Conservation (phyloP, 2,329 filamentous ascomycete genomes). For the Aspergillus sp. region DNA sequence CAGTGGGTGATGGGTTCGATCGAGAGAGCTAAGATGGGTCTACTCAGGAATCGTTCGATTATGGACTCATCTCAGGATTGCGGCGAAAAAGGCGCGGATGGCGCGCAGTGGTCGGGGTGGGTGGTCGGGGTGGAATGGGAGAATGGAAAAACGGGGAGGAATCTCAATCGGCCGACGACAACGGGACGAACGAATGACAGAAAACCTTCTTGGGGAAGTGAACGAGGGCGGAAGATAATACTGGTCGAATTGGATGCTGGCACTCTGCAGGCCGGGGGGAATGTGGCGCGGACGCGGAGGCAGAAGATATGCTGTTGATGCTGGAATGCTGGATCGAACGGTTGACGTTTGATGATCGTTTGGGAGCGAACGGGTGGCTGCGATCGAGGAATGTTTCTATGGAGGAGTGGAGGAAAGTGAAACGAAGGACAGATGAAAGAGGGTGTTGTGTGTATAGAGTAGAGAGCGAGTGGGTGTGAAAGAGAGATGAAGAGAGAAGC, state of each 20-base stretch:
- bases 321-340: slow-evolving; percentile 1
- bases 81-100: too few species aligned
- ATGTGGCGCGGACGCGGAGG: slow-evolving; percentile 16
- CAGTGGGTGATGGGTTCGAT: too few species aligned
- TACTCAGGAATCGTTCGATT: too few species aligned
- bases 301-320: not conserved
- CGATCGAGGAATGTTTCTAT: slow-evolving; percentile 3
- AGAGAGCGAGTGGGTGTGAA: not conserved
- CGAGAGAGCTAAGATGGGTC: too few species aligned
- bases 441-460: too few species aligned
- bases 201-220: not conserved
- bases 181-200: not conserved
- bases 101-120: too few species aligned
- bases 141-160: too few species aligned
- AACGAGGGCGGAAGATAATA: slow-evolving; percentile 6
- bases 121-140: too few species aligned
- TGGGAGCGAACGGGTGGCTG: slow-evolving; percentile 1
- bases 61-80: too few species aligned
- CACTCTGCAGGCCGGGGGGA: slow-evolving; percentile 12
- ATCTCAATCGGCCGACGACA: too few species aligned
- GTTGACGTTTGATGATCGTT: slow-evolving; percentile 3
- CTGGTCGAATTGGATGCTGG: slow-evolving; percentile 10
- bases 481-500: not conserved
- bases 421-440: slow-evolving; percentile 1
- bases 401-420: not conserved